Evolutionary conservation across 208 protist species (phyloP).

Genomic region (Trypanosoma melophagium): DNA sequence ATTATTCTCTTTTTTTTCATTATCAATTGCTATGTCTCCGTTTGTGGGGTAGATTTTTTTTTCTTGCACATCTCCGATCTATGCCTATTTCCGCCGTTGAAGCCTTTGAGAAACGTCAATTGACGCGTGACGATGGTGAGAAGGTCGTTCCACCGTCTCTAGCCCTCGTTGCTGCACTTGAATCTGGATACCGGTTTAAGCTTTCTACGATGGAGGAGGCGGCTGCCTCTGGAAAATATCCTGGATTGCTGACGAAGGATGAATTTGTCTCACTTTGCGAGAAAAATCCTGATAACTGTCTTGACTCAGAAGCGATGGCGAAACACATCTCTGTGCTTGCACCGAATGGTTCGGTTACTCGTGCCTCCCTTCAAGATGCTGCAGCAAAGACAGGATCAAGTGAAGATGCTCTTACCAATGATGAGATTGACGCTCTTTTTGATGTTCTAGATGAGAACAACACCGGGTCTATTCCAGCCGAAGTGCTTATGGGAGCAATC

Average conservation of each 20-base stretch:
- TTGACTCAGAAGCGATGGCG: slow-evolving; percentile 64
- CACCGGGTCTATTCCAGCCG: slow-evolving; percentile 66
- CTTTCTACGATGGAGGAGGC: slow-evolving; percentile 65
- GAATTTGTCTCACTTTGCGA: slow-evolving; percentile 77
- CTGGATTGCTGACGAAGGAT: slow-evolving; percentile 69
- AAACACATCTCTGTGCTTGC: slow-evolving; percentile 68
- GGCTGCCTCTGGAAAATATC: slow-evolving; percentile 38
- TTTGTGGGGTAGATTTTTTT: slow-evolving; percentile 10
- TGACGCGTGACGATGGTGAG: slow-evolving; percentile 67
- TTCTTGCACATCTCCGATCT: slow-evolving; percentile 16
- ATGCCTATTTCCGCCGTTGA: slow-evolving; percentile 66
- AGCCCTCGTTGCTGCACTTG: slow-evolving; percentile 73
- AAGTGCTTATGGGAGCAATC: slow-evolving; percentile 73
- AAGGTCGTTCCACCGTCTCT: slow-evolving; percentile 54
- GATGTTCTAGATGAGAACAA: slow-evolving; percentile 63
- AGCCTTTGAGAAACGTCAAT: slow-evolving; percentile 68
- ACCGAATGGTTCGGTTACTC: slow-evolving; percentile 70
- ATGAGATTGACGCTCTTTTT: slow-evolving; percentile 84
- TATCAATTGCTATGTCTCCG: neutral
- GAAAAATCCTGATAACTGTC: slow-evolving; percentile 40
- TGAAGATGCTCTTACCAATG: slow-evolving; percentile 44
- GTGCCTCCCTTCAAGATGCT: slow-evolving; percentile 68
- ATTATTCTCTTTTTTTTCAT: neutral
- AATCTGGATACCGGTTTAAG: slow-evolving; percentile 72
- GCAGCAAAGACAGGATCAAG: slow-evolving; percentile 41